Evolutionary conservation across 2,329 filamentous ascomycete species (phyloP), one percentile per base, ranked within the genome.

Genomic region (Thelonectria blattea): DNA sequence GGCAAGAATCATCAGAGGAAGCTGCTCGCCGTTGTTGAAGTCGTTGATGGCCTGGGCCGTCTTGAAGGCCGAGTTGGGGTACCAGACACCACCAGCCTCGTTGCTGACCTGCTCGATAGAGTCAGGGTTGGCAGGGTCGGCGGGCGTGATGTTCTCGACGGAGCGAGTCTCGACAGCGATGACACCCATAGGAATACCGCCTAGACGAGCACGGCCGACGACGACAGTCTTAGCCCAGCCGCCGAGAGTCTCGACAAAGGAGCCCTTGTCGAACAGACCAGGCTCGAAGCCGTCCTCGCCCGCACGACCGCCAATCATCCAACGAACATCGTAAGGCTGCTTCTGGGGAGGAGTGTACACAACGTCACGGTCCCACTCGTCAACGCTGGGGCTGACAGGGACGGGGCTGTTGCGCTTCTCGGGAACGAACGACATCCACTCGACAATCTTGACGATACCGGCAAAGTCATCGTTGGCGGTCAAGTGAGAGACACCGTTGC

Each of bases 51-150:
- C 95, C 80, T 99, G 95, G 3, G 95, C 95, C 64, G 95, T 99
- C 91, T 99, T 99, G 89, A 94, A 99, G 22, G 95, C 95, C 11
- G 94, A 98, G 86, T 99, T 99, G 75, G 95, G 95, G 82, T 98
- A 99, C 95, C 95, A 99, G 27, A 99, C 95, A 82, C 96, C 95
- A 83, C 95, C 95, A 66, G 95, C 95, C 81, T 99, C 95, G 69
- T 93, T 94, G 69, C 85, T 88, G 71, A 98, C 89, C 81, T 97
- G 92, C 81, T 99, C 95, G 69, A 96, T 97, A 4, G 95, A 99
- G 80, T 98, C 95, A 12, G 95, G 93, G 81, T 99, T 99, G 76
- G 95, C 95, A 67, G 95, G 94, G 73, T 99, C 95, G 54, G 95
- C 95, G 62, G 95, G 95, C 5, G 91, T 96, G 71, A 97, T 89